A percentile compares a stretch with the other conserved stretches of the same genome.
Conservation (phyloP, 768 basidiomycete genomes). For the Leccinum ochraceum region DNA sequence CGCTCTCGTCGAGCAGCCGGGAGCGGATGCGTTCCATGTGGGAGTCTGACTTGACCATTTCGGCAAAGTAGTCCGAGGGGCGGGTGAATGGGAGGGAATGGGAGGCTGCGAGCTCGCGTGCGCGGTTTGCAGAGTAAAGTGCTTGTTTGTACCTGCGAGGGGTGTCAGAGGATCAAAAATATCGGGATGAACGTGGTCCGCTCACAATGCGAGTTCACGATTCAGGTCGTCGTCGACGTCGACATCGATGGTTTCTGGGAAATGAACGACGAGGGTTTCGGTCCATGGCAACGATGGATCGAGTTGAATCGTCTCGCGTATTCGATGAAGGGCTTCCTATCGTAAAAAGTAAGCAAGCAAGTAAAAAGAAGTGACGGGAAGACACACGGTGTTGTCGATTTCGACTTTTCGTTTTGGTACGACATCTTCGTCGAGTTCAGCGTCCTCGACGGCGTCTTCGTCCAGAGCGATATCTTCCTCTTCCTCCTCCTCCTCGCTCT, state of each 20-base stretch:
- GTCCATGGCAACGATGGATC: constrained; percentile 81
- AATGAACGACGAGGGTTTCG: constrained; percentile 73
- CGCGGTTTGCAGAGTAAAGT: constrained; percentile 75
- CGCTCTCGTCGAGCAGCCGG: constrained; percentile 83
- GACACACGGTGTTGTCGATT: constrained; percentile 74
- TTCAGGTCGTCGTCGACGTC: constrained; percentile 88
- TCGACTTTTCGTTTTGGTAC: constrained; percentile 71
- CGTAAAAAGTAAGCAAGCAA: background rate
- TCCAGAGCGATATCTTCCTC: constrained; percentile 56
- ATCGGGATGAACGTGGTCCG: background rate
- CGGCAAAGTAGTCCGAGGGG: constrained; percentile 93
- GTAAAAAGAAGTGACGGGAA: background rate
- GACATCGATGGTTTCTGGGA: constrained; percentile 70
- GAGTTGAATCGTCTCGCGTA: constrained; percentile 74
- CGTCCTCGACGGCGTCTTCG: constrained; percentile 71
- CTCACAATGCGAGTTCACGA: constrained; percentile 95
- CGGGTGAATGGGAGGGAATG: constrained; percentile 85
- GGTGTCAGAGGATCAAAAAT: background rate
- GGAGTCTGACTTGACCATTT: constrained; percentile 96
- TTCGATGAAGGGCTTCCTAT: constrained; percentile 78
- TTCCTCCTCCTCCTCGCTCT: constrained; percentile 37
- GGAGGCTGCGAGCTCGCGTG: constrained; percentile 74
- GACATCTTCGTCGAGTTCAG: constrained; percentile 71
- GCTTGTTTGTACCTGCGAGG: constrained; percentile 89
- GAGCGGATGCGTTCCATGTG: constrained; percentile 98